Evolutionary conservation across 176 grass and related monocot species (phyloP).

Genomic region (Elaeis guineensis): DNA sequence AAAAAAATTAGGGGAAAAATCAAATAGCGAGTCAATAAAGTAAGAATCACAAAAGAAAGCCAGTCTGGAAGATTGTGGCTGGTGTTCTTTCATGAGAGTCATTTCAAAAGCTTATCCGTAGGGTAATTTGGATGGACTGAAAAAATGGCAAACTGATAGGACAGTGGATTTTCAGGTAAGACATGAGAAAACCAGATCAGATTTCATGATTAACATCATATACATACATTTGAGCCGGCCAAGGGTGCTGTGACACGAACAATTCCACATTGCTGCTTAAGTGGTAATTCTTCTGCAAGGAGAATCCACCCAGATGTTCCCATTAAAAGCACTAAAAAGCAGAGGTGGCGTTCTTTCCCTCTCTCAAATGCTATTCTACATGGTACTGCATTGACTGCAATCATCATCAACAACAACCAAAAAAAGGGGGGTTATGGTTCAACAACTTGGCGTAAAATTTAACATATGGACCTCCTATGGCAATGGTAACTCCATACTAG

Average conservation of each 20-base stretch:
- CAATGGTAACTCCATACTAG: no score
- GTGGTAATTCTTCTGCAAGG: conserved; percentile 81
- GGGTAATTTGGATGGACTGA: no score
- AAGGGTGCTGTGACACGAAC: conserved; percentile 76
- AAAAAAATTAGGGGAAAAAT: no score
- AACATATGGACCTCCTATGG: background rate
- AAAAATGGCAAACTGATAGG: no score
- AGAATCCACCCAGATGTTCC: conserved; percentile 86
- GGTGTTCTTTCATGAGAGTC: no score
- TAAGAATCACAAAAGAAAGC: no score
- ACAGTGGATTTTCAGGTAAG: no score
- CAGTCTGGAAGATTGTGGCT: no score
- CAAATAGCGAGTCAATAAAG: no score
- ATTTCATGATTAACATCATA: conserved; percentile 8
- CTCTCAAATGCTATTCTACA: conserved; percentile 99
- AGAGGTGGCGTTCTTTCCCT: conserved; percentile 89
- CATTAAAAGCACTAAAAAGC: conserved; percentile 60
- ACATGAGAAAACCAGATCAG: background rate
- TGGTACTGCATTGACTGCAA: conserved; percentile 59
- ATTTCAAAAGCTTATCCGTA: no score
- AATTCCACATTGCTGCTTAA: conserved; percentile 61
- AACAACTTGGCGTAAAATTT: background rate
- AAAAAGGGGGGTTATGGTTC: background rate
- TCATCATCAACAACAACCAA: conserved; percentile 18
- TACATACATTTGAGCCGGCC: conserved; percentile 88